phyloP scores from a whole-genome alignment of 495 filamentous ascomycete species.

The Neurospora sp. region DNA sequence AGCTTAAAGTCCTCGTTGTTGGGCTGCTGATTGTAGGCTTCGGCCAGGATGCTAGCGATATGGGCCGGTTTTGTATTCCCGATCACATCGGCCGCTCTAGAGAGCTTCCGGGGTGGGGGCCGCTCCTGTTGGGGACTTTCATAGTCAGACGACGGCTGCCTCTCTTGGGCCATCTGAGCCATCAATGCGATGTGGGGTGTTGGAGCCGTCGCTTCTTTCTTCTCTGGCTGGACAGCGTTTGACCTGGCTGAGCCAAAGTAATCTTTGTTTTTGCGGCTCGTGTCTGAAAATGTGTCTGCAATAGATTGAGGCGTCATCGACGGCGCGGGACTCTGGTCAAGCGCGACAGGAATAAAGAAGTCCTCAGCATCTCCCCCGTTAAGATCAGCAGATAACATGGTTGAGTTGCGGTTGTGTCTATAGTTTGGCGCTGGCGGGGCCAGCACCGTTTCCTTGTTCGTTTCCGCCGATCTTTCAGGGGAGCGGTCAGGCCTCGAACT shows the following conservation, averaged over 20 bases:
- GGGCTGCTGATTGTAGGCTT: constrained; percentile 2
- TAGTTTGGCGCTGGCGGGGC: constrained; percentile 69
- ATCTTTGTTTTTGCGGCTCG: constrained; percentile 37
- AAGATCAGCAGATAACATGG: constrained; percentile 51
- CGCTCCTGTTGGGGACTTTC: constrained; percentile 33
- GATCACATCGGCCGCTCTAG: constrained; percentile 32
- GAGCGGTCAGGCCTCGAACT: constrained; percentile 40
- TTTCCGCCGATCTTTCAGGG: constrained; percentile 34
- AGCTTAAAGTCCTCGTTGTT: constrained; percentile 55
- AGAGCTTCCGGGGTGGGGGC: constrained; percentile 30
- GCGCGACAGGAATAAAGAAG: constrained; percentile 82
- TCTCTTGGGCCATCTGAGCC: constrained; percentile 80
- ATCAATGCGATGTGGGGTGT: constrained; percentile 90
- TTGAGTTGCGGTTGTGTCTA: constrained; percentile 64
- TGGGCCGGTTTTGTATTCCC: constrained; percentile 19
- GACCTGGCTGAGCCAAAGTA: constrained; percentile 38
- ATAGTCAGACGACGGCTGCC: constrained; percentile 47
- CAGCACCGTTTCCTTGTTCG: constrained; percentile 44
- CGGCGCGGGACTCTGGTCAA: constrained; percentile 69
- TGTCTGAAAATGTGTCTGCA: constrained; percentile 34
- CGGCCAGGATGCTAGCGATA: background rate
- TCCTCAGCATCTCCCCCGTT: constrained; percentile 55
- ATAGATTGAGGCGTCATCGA: constrained; percentile 51
- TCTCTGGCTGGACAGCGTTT: constrained; percentile 19
- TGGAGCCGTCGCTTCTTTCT: constrained; percentile 34